Conservation (phyloP, 352 stramenopile species). For the Stephanocyclus meneghinianus region DNA sequence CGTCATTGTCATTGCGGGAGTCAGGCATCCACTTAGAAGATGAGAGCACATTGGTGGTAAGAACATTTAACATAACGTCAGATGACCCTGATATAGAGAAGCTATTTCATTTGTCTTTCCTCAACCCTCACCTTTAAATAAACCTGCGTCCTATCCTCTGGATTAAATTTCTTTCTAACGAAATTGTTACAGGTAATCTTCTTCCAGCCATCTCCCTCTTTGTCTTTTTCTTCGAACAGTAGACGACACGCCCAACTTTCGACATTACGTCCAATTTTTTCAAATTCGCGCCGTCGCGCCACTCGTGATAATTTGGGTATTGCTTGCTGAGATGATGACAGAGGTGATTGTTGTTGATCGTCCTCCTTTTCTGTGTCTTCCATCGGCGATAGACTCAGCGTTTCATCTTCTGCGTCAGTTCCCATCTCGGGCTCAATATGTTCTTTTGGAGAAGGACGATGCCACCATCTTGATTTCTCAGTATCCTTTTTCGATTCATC, state of each 20-base stretch:
- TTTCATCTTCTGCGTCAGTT: not conserved
- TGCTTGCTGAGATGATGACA: not conserved
- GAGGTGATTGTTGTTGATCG: not conserved
- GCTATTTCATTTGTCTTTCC: not conserved
- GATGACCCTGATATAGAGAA: not conserved
- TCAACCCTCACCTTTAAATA: conserved; percentile 62
- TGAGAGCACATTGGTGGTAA: not conserved
- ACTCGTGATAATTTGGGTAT: not conserved
- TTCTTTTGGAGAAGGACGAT: conserved; percentile 4
- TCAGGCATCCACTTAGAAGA: conserved; percentile 74
- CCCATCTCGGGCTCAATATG: not conserved
- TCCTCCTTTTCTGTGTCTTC: not conserved
- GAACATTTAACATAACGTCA: not conserved
- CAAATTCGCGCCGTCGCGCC: conserved; percentile 37
- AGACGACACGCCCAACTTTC: conserved; percentile 67
- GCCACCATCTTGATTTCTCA: conserved; percentile 5
- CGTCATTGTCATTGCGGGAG: conserved; percentile 32
- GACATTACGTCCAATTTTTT: conserved; percentile 60
- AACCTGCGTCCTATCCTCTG: conserved; percentile 51
- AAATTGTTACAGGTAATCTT: conserved; percentile 73
- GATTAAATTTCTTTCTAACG: conserved; percentile 64
- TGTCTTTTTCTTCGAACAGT: conserved; percentile 46
- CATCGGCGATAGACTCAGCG: not conserved
- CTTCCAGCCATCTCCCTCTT: conserved; percentile 67
- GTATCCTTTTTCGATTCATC: not conserved